phyloP scores from a whole-genome alignment of 305 asterid genomes.

The Ruellia speciosa region DNA sequence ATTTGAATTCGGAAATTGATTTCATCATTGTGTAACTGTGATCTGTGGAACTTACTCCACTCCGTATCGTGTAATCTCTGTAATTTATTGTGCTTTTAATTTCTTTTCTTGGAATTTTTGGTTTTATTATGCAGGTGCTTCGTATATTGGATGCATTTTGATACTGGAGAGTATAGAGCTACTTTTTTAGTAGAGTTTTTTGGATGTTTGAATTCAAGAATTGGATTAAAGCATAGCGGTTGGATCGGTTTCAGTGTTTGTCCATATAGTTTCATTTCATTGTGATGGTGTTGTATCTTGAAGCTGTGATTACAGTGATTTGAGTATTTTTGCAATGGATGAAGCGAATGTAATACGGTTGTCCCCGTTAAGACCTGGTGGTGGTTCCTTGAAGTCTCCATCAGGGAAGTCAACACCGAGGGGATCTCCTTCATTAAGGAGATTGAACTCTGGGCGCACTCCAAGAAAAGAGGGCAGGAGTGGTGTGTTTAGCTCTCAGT shows the following conservation, averaged over 20 bases:
- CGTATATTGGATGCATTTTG: background rate
- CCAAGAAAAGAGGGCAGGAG: conserved; percentile 57
- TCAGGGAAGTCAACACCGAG: conserved; percentile 72
- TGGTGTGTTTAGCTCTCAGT: conserved; percentile 32
- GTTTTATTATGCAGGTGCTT: background rate
- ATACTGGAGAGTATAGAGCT: background rate
- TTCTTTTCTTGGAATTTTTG: too few species aligned
- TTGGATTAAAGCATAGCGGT: conserved; percentile 6
- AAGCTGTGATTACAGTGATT: conserved; percentile 13
- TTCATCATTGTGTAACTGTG: too few species aligned
- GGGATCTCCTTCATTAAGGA: conserved; percentile 78
- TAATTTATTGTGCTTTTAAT: too few species aligned
- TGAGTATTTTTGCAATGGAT: conserved; percentile 45
- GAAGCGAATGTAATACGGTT: conserved; percentile 49
- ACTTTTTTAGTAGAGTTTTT: conserved; percentile 5
- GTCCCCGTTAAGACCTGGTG: conserved; percentile 59
- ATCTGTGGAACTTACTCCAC: too few species aligned
- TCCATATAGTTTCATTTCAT: conserved; percentile 5
- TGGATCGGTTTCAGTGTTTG: conserved; percentile 4
- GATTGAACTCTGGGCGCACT: conserved; percentile 56
- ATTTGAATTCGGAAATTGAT: too few species aligned
- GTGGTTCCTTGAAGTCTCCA: conserved; percentile 47
- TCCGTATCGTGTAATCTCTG: background rate
- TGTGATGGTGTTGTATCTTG: conserved; percentile 23
- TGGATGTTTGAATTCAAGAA: conserved; percentile 18